These are phyloP conservation scores for Xylariaceae sp. DNA, from an alignment of 2,329 filamentous ascomycete genomes.

Conservation along the genomic window DNA sequence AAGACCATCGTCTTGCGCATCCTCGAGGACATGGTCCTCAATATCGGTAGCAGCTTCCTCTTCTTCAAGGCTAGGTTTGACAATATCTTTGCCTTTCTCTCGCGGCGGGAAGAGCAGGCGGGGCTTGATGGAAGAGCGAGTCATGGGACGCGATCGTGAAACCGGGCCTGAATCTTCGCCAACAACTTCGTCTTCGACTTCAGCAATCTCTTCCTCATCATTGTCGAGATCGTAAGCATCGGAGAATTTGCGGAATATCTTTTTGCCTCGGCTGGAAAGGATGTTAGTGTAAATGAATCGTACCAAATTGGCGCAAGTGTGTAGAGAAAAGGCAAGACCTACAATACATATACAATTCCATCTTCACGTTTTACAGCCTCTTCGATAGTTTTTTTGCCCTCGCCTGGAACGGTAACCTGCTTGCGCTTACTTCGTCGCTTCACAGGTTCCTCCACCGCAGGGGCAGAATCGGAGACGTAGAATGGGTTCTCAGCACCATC, in stretches of 20 bases:
- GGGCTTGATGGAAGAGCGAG: conserved; percentile 67
- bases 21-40: conserved; percentile 42
- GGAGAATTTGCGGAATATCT: conserved; percentile 66
- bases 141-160: conserved; percentile 35
- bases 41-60: conserved; percentile 59
- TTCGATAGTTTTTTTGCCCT: conserved; percentile 56
- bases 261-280: conserved; percentile 66
- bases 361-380: conserved; percentile 62
- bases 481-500: conserved; percentile 69
- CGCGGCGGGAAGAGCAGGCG: conserved; percentile 63
- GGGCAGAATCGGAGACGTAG: conserved; percentile 42
- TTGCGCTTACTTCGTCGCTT: conserved; percentile 53
- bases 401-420: conserved; percentile 50
- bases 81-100: conserved; percentile 41
- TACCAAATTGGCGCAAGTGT: conserved; percentile 19
- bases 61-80: conserved; percentile 34
- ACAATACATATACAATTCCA: conserved; percentile 75
- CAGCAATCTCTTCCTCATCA: conserved; percentile 27
- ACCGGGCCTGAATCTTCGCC: conserved; percentile 29
- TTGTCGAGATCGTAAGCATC: conserved; percentile 33
- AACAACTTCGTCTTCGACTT: conserved; percentile 6
- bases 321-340: conserved; percentile 37
- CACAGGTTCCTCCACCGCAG: conserved; percentile 34
- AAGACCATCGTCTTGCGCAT: conserved; percentile 31
- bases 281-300: conserved; percentile 8